Evolutionary conservation across 768 basidiomycete species (phyloP), one percentile per base, ranked within the genome.

Genomic region (Leucogyrophana mollusca): DNA sequence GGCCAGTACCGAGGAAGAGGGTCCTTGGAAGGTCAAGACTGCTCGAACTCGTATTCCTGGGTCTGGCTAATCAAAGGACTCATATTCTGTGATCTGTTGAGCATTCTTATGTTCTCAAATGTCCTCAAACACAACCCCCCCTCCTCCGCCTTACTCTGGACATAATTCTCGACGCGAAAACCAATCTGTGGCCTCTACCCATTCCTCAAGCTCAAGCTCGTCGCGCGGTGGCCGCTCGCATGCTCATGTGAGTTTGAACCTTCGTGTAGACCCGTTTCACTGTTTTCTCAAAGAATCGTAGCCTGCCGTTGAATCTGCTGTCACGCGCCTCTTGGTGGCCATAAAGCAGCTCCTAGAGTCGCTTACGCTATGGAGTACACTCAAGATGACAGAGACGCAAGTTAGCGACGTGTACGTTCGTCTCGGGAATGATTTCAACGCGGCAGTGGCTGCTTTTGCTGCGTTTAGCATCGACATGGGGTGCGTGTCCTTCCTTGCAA

Each of bases 381-480:
- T 78, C 50, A 76, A 82, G 56, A 76, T 87, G 56, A 74, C 82
- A 46, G 93, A 95, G 61, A 70, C 66, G 34, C 76, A 89, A 55
- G 93, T 99, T 61, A 96, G 94, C 75, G 92, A 97, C 66, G 90
- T 96, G 44, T 99, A 99, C 67, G 96, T 99, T 44, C 82, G 84
- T 45, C 75, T 99, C 18, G 96, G 96, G 18, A 97, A 98, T 67
- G 94, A 96, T 62, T 98, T 99, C 74, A 97, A 97, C 61, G 80
- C 82, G 13, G 94, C 94, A 9, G 90, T 94, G 32, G 80, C 86
- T 43, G 92, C 94, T 1, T 99, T 99, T 62, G 78, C 79, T 2
- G 72, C 78, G 10, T 92, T 85, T 54, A 83, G 85, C 51, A 94
- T 99, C 48, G 82, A 88, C 50, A 97, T 98, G 88, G 73, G 77